These are phyloP conservation scores for Marasmius sp. DNA, from an alignment of 1,284 basidiomycete genomes.

Conservation along the genomic window DNA sequence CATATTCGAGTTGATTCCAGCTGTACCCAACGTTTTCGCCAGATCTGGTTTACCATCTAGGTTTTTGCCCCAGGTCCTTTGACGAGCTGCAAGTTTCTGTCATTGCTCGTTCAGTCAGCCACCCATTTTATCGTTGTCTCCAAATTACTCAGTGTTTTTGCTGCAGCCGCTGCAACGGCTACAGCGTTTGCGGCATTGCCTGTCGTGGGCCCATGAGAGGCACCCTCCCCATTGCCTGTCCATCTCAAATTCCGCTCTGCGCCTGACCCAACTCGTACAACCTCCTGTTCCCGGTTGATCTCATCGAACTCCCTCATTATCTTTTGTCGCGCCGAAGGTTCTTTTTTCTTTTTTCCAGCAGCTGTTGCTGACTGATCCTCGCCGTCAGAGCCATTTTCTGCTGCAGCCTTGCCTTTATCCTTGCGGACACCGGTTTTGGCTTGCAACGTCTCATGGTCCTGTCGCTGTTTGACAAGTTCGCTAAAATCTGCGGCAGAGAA, in stretches of 20 bases:
- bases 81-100: not conserved
- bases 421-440: not conserved
- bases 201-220: not conserved
- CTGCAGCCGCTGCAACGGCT: not conserved
- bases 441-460: not conserved
- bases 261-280: not conserved
- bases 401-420: not conserved
- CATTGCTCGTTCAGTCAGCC: not conserved
- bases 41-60: not conserved
- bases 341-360: not conserved
- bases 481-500: not conserved
- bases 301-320: not conserved
- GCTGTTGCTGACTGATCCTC: too few species aligned
- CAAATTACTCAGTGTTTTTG: not conserved
- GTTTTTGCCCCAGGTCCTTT: not conserved
- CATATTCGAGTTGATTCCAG: not conserved
- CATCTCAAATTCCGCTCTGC: not conserved
- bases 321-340: not conserved
- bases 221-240: not conserved
- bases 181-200: constrained; percentile 7
- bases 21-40: not conserved
- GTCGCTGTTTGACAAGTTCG: not conserved
- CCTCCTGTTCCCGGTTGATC: constrained; percentile 2
- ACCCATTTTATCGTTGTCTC: not conserved
- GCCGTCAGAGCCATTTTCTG: not conserved